Base-by-base conservation (phyloP, 345 rosid genomes). In the Schrenkiella parvula region DNA sequence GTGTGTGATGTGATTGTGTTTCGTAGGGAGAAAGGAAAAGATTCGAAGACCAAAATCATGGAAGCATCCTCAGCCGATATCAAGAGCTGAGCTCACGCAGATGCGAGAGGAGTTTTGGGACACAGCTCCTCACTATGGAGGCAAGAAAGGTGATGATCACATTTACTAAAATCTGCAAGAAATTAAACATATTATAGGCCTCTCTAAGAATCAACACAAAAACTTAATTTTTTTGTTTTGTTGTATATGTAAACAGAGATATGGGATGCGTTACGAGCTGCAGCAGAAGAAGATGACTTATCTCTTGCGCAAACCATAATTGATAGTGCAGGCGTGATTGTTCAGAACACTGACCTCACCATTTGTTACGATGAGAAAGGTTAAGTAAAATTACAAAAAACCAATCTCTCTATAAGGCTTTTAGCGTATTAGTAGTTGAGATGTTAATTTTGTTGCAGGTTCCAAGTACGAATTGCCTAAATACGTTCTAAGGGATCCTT, bases 51-150 rank as follows among this genome's bases (percentile, higher is more conserved):
- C 98, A 47, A 92, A 83, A 48, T 78, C 96, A 21, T 92, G 97
- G 96, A 92, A 86, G 75, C 95, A 90, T 85, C 82, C 95, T 66
- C 84, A 83, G 74, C 93, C 93, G 12, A 87, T 92, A 44, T 87
- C 98, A 23, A 88, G 76, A 84, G 76, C 90, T 52, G 88, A 88
- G 71, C 91, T 92, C 25, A 51, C 81, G 64, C 90, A 88, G 82
- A 70, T 90, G 88, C 84, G 98, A 14, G 98, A 92, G 61, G 98
- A 92, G 53, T 92, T 90, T 70, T 90, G 96, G 96, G 98, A 92
- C 78, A 92, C 98, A 21, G 91, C 98, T 75, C 98, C 98, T 73
- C 98, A 90, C 66, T 92, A 88, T 75, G 98, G 98, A 72, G 95
- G 97, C 62, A 81, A 77, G 68, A 77, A 71, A 77, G 77, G 73